Conservation (phyloP, 306 rosid species). For the Cucurbita maxima region DNA sequence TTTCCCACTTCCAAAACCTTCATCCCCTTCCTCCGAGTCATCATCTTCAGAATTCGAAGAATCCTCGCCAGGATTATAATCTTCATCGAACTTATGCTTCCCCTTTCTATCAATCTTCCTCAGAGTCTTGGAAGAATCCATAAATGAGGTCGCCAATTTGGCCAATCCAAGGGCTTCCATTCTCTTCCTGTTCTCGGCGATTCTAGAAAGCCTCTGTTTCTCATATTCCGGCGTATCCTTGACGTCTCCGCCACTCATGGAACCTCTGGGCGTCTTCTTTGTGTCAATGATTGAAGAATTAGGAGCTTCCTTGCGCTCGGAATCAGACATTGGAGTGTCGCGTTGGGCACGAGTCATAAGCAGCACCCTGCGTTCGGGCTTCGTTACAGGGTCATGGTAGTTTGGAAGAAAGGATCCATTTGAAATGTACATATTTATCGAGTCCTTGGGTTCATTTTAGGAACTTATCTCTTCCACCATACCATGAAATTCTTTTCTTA, state of each 20-base stretch:
- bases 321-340: background rate
- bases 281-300: slow-evolving; percentile 10
- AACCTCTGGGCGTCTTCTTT: slow-evolving; percentile 11
- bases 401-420: no score
- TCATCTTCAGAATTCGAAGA: slow-evolving; percentile 26
- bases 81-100: slow-evolving; percentile 40
- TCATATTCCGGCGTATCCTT: slow-evolving; percentile 35
- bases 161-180: slow-evolving; percentile 65
- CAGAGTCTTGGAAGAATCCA: slow-evolving; percentile 14
- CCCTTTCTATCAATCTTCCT: slow-evolving; percentile 18
- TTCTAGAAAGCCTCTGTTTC: slow-evolving; percentile 58
- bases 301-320: slow-evolving; percentile 19
- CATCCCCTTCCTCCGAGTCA: slow-evolving; percentile 26
- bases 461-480: no score
- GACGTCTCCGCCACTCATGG: background rate
- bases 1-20: slow-evolving; percentile 12
- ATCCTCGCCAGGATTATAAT: slow-evolving; percentile 43
- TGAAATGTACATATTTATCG: no score
- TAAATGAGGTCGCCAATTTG: slow-evolving; percentile 44
- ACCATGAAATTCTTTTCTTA: no score
- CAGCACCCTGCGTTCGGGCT: no score
- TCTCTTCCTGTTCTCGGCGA: slow-evolving; percentile 61
- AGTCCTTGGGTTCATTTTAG: no score
- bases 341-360: no score
- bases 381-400: no score